Conservation (phyloP, 176 grass and related monocot species). For the Cocos nucifera region DNA sequence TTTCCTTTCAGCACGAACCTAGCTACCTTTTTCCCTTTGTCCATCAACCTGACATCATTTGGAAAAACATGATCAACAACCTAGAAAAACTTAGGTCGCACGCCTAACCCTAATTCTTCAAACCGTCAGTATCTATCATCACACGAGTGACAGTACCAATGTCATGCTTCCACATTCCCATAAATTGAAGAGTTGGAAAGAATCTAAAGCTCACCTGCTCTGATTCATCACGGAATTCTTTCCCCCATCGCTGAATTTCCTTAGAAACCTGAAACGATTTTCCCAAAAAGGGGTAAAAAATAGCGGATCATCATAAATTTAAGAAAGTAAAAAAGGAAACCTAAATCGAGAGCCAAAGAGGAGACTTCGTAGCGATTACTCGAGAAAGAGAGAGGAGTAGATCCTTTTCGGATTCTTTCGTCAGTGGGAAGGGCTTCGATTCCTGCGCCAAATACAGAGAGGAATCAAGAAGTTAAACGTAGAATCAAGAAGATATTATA, state of each 20-base stretch:
- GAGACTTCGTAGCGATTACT: conserved; percentile 16
- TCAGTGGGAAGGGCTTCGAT: conserved; percentile 9
- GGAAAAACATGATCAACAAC: too few relatives aligned
- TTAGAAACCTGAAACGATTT: conserved; percentile 3
- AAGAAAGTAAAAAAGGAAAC: not conserved
- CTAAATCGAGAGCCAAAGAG: not conserved
- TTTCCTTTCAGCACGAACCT: too few relatives aligned
- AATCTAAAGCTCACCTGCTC: not conserved
- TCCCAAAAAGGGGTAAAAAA: not conserved
- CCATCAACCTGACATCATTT: too few relatives aligned
- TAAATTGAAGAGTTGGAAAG: not conserved
- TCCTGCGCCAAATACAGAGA: conserved; percentile 30
- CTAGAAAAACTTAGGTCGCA: too few relatives aligned
- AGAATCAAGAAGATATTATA: conserved; percentile 4
- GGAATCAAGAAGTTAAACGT: not conserved
- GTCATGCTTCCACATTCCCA: too few relatives aligned
- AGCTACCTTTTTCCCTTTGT: too few relatives aligned
- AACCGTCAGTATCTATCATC: too few relatives aligned
- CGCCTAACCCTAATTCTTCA: too few relatives aligned
- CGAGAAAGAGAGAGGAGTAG: conserved; percentile 42
- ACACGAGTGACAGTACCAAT: not conserved
- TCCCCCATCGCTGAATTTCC: conserved; percentile 3
- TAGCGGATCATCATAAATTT: not conserved
- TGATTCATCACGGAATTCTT: not conserved
- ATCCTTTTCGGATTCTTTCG: conserved; percentile 42